Base-by-base conservation (phyloP, 2,329 filamentous ascomycete genomes). In the Beauveria brongniartii region DNA sequence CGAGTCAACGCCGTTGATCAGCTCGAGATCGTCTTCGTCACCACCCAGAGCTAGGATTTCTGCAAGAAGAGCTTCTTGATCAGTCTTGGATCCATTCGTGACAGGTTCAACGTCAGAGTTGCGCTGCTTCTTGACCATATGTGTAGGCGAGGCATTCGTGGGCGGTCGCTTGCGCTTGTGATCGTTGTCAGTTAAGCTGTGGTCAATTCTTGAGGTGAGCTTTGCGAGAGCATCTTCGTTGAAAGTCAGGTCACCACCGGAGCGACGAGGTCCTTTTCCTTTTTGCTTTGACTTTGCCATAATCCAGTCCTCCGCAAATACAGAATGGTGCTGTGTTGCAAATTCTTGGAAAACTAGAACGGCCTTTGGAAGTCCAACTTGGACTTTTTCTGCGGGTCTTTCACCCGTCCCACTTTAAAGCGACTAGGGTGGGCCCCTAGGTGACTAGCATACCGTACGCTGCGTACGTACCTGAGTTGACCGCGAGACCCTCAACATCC, bases 21-120 rank as follows among this genome's bases (percentile, higher is more conserved):
- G 78, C 41, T 83, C 81, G 48, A 87, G 70, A 64, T 89, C 86
- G 47, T 83, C 78, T 70, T 88, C 83, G 58, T 87, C 84, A 16
- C 86, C 86, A 3, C 85, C 86, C 1, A 89, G 75, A 16, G 83
- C 83, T 64, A 80, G 77, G 63, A 89, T 89, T 67, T 89, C 86
- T 61, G 83, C 80, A 8, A 89, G 73, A 5, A 89, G 74, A 14
- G 72, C 69, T 37, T 75, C 73, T n/a, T 71, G 66, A 24, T 71
- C 71, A 26, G 71, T 67, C 12, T 69, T 55, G 16, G 51, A 43
- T 16, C 34, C 34, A n/a, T 43, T 66, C 66, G 69, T 73, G 52
- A 66, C 61, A 28, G 58, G 65, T 26, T 63, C 54, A 9, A 62
- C 65, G 18, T 69, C 67, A 1, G 66, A 67, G 53, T 73, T 74